Percentiles rank a stretch among this genome's conserved stretches.
phyloP scores from a whole-genome alignment of 305 asterid species.

The Fraxinus baroniana region DNA sequence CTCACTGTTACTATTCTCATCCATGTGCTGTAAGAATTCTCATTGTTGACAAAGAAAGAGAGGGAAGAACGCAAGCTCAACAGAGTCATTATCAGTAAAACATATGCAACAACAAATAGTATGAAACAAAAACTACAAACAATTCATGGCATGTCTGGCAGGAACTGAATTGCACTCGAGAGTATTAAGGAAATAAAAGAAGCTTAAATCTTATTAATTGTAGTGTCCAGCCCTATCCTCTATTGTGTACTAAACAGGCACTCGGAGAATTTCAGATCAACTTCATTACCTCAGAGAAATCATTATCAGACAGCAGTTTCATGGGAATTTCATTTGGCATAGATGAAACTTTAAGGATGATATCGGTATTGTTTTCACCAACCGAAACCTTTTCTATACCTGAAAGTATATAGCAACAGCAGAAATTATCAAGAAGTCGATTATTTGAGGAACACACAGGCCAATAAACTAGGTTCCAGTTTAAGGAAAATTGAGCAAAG shows the following conservation, averaged over 20 bases:
- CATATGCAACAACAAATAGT: not conserved
- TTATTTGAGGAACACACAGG: not conserved
- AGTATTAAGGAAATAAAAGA: not conserved
- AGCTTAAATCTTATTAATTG: not conserved
- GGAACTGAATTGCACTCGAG: not conserved
- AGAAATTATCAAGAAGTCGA: not conserved
- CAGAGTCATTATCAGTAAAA: not conserved
- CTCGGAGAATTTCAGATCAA: conserved; percentile 1
- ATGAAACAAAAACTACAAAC: conserved; percentile 10
- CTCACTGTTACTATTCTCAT: not conserved
- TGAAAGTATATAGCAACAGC: conserved; percentile 26
- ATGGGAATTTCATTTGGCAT: conserved; percentile 39
- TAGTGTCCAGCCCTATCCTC: not conserved
- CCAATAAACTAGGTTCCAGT: not conserved
- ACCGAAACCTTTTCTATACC: conserved; percentile 44
- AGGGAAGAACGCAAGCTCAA: not conserved
- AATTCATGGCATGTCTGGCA: not conserved
- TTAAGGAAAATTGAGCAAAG: conserved; percentile 8
- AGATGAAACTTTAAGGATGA: conserved; percentile 40
- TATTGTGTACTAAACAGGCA: not conserved
- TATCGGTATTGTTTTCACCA: conserved; percentile 36
- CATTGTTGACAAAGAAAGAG: not conserved
- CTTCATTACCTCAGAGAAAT: conserved; percentile 48
- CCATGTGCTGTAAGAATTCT: not conserved
- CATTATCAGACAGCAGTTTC: conserved; percentile 47